Base-by-base conservation (phyloP, 306 rosid species). In the Macrotyloma uniflorum region DNA sequence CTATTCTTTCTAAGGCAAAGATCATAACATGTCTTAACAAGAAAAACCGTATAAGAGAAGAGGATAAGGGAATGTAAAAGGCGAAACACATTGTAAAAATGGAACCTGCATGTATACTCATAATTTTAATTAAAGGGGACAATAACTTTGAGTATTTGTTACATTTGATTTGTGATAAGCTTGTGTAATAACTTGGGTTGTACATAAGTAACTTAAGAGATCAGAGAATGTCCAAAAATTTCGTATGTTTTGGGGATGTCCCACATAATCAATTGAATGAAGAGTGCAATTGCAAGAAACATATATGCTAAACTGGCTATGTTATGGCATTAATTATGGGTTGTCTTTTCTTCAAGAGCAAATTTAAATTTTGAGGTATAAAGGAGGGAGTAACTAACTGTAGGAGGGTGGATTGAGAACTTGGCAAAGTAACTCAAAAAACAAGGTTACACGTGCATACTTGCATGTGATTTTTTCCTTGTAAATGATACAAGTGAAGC, bases 61-160 rank as follows among this genome's bases (percentile, higher is more conserved):
- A 13, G 28, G 11, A 53, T 53, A 53, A 8, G 20, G 2, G 19
- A 15, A 47, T 47, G 53, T 15, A 47, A 49, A 49, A 46, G 7
- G 53, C 0, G 19, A 46, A 46, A 4, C 40, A 36, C 40, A 6
- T 36, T 5, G 40, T 36, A 36, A 36, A 36, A 36, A 5, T 36
- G 40, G 40, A 36, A 36, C 2, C 10, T 36, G 9, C 40, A 36
- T 36, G 10, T 36, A 7, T 36, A 36, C 40, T 36, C 10, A 38
- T 8, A 11, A 55, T 55, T 55, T 38, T 7, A 6, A 0, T 6
- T 36, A 36, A 55, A 22, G 24, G 62, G 32, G n/a, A 5, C 14
- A 58, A 5, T 75, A 47, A 10, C 73, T 72, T 80, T 40, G 68
- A 80, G 79, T 80, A 19, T 51, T 42, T 24, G 36, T n/a, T 50